These are phyloP conservation scores for Phytophthora palmivora DNA, from an alignment of 352 stramenopile genomes.

Conservation along the genomic window DNA sequence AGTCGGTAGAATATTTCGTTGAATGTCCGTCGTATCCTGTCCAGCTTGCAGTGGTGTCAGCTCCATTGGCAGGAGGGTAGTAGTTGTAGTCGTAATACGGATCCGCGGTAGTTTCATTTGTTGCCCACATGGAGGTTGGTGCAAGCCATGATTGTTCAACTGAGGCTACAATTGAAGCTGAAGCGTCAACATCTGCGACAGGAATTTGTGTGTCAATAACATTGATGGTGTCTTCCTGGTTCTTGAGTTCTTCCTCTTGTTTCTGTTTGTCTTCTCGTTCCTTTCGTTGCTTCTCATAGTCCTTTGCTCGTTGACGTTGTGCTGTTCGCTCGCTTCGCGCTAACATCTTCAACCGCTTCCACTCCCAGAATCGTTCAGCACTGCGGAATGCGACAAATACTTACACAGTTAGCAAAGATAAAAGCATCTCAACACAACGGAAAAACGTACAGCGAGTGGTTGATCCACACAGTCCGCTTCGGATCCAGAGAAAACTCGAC, in stretches of 20 bases:
- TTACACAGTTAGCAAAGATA: constrained; percentile 6
- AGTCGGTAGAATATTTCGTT: constrained; percentile 3
- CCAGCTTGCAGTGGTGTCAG: constrained; percentile 10
- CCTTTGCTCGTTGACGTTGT: constrained; percentile 19
- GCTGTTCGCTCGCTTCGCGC: constrained; percentile 32
- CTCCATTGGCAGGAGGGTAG: constrained; percentile 9
- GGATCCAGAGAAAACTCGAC: constrained; percentile 77
- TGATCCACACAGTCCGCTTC: constrained; percentile 68
- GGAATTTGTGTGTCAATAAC: not conserved
- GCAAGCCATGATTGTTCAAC: constrained; percentile 9
- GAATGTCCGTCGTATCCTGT: constrained; percentile 24
- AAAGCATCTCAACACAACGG: not conserved
- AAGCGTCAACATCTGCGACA: not conserved
- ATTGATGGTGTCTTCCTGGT: not conserved
- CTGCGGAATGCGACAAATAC: constrained; percentile 21
- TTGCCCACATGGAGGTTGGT: constrained; percentile 6
- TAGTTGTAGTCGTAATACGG: constrained; percentile 36
- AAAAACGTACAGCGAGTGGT: constrained; percentile 62
- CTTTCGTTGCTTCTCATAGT: constrained; percentile 22
- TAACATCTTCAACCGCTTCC: constrained; percentile 45
- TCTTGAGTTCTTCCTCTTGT: constrained; percentile 17
- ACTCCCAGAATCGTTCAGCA: constrained; percentile 58
- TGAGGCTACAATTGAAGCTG: constrained; percentile 3
- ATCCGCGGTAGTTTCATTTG: constrained; percentile 5
- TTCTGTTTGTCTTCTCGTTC: constrained; percentile 17